phyloP scores from a whole-genome alignment of 495 filamentous ascomycete species.

The Usnea hakonensis region DNA sequence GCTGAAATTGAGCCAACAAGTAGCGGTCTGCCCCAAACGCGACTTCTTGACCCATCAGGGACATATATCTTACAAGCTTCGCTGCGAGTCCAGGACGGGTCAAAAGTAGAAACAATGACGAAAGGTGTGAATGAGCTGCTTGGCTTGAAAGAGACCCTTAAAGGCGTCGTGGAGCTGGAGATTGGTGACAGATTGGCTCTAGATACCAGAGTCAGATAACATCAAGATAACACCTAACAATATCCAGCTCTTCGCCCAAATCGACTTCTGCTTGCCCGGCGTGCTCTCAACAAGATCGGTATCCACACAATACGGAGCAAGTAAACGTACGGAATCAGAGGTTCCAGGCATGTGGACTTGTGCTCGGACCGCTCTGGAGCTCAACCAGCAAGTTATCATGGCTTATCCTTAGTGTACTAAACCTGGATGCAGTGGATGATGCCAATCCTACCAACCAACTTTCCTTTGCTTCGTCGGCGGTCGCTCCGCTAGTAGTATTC shows the following conservation, averaged over 20 bases:
- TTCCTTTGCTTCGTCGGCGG: not conserved
- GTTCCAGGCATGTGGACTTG: not conserved
- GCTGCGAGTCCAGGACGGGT: slow-evolving; percentile 43
- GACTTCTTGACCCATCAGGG: slow-evolving; percentile 39
- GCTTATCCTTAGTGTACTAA: not conserved
- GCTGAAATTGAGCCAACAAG: slow-evolving; percentile 24
- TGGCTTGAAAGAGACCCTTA: slow-evolving; percentile 52
- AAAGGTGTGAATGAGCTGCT: slow-evolving; percentile 51
- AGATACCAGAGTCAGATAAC: slow-evolving; percentile 52
- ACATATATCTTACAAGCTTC: slow-evolving; percentile 46
- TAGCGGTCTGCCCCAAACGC: slow-evolving; percentile 33
- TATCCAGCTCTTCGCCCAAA: not conserved
- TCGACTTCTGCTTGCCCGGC: not conserved
- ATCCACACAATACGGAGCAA: not conserved
- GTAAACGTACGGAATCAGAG: not conserved
- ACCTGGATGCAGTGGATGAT: not conserved
- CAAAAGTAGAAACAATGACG: slow-evolving; percentile 47
- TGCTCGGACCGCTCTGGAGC: not conserved
- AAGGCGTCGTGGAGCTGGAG: slow-evolving; percentile 56
- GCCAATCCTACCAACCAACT: not conserved
- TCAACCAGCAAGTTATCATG: not conserved
- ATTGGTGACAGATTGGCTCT: slow-evolving; percentile 55
- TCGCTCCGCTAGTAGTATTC: too few relatives aligned
- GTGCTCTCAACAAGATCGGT: not conserved
- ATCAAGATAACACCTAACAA: not conserved